phyloP scores from a whole-genome alignment of 2,329 filamentous ascomycete genomes.

The Sordariomycetes sp. region DNA sequence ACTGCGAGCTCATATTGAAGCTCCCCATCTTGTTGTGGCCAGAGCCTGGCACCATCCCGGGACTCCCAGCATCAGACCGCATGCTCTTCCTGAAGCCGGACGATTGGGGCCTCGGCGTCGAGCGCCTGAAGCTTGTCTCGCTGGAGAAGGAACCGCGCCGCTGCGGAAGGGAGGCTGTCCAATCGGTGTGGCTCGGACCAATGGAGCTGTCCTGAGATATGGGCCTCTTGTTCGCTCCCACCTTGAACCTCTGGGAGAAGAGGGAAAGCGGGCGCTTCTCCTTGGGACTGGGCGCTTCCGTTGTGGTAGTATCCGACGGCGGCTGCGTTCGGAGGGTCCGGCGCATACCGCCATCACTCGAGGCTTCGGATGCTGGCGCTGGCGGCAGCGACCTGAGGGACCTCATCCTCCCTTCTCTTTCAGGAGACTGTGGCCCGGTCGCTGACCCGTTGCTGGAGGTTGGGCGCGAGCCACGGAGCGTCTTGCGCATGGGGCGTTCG shows the following conservation, averaged over 20 bases:
- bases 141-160: slow-evolving; percentile 8
- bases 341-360: neutral
- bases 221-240: neutral
- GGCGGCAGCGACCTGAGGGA: neutral
- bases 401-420: neutral
- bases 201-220: neutral
- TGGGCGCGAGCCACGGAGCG: neutral
- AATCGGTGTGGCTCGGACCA: neutral
- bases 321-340: neutral
- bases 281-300: neutral
- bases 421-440: neutral
- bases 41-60: slow-evolving; percentile 13
- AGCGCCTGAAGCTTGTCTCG: slow-evolving; percentile 68
- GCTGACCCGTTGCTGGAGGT: neutral
- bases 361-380: neutral
- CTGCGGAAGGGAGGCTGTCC: slow-evolving; percentile 1
- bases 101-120: slow-evolving; percentile 31
- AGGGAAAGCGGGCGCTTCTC: neutral
- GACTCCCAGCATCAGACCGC: slow-evolving; percentile 28
- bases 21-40: slow-evolving; percentile 32
- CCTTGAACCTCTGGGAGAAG: neutral
- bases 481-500: neutral
- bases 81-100: slow-evolving; percentile 62
- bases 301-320: neutral
- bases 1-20: slow-evolving; percentile 58